Evolutionary conservation across 2,329 filamentous ascomycete species (phyloP).

Genomic region (Arthrobotrys sinensis): DNA sequence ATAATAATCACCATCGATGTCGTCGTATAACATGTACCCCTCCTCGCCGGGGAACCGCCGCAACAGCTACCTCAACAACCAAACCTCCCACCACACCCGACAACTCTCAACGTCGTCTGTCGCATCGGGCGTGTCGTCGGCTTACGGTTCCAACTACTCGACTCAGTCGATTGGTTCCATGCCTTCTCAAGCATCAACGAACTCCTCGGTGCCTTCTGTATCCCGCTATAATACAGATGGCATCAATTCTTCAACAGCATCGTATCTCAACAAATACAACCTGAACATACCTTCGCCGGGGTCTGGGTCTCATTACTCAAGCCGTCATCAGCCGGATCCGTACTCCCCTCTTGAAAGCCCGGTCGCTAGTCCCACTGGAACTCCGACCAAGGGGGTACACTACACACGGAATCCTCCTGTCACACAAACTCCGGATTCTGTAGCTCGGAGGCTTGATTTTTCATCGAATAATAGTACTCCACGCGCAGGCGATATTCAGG

Average conservation of each 20-base stretch:
- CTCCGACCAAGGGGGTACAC: constrained; percentile 45
- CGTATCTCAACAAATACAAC: constrained; percentile 54
- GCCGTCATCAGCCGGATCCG: constrained; percentile 39
- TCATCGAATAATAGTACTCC: constrained; percentile 52
- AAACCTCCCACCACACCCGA: constrained; percentile 40
- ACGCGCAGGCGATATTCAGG: constrained; percentile 30
- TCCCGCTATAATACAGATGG: constrained; percentile 56
- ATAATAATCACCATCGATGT: constrained; percentile 45
- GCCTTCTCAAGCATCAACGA: constrained; percentile 54
- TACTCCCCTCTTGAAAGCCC: constrained; percentile 58
- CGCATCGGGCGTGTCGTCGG: constrained; percentile 56
- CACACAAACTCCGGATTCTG: constrained; percentile 45
- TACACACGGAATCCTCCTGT: constrained; percentile 40
- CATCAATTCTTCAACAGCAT: constrained; percentile 25
- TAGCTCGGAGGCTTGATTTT: constrained; percentile 43
- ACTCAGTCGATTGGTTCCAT: constrained; percentile 56
- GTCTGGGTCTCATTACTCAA: constrained; percentile 38
- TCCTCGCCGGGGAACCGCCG: constrained; percentile 50
- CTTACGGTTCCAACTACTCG: constrained; percentile 59
- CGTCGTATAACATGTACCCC: constrained; percentile 57
- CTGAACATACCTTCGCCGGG: constrained; percentile 29
- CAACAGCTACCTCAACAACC: constrained; percentile 37
- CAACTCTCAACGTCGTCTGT: constrained; percentile 59
- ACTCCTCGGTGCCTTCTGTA: constrained; percentile 52
- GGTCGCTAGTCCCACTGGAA: constrained; percentile 49